phyloP scores from a whole-genome alignment of 2,329 filamentous ascomycete genomes.

The Achaetomium macrosporum region DNA sequence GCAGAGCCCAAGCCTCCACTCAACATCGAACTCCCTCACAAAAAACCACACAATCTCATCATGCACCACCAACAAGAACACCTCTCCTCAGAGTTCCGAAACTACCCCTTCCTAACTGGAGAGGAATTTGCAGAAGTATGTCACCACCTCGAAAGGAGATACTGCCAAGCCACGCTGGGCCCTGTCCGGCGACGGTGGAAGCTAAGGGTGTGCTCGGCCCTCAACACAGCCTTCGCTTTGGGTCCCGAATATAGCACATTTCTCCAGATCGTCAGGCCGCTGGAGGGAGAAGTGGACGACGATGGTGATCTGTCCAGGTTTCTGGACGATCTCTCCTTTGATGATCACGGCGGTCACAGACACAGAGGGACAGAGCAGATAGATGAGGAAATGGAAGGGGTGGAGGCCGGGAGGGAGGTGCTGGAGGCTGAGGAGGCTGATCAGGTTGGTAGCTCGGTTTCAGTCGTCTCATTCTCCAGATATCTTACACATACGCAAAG shows the following conservation, averaged over 20 bases:
- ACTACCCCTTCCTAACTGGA: constrained; percentile 55
- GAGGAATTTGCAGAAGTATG: constrained; percentile 62
- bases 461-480: not conserved
- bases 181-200: constrained; percentile 49
- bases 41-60: not conserved
- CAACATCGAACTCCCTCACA: not conserved
- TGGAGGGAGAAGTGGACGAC: constrained; percentile 41
- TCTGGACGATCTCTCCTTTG: constrained; percentile 43
- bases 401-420: constrained; percentile 36
- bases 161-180: constrained; percentile 53
- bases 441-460: constrained; percentile 34
- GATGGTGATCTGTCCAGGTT: constrained; percentile 41
- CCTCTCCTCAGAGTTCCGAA: constrained; percentile 35
- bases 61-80: not conserved
- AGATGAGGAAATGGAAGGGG: constrained; percentile 12
- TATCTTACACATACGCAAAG: constrained; percentile 10
- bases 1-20: not conserved
- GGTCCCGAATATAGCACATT: constrained; percentile 46
- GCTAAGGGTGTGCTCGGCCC: constrained; percentile 46
- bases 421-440: constrained; percentile 47
- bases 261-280: constrained; percentile 50
- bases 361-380: not conserved
- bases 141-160: constrained; percentile 54
- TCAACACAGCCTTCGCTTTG: constrained; percentile 40
- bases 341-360: not conserved